Evolutionary conservation across 495 filamentous ascomycete species (phyloP).

Genomic region (Penicillium taxi): DNA sequence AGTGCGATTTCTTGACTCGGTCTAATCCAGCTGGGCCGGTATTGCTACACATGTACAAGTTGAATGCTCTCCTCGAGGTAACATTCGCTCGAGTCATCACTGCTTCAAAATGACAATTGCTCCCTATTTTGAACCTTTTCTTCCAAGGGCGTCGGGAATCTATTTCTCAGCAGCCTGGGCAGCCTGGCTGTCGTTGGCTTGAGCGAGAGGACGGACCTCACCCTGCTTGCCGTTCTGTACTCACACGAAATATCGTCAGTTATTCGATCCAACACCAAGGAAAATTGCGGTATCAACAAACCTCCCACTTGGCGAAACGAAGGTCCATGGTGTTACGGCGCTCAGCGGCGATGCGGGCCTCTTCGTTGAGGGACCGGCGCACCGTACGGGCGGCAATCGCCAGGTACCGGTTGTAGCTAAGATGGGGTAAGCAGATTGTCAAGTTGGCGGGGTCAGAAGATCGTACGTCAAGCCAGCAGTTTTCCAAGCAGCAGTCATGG

Average conservation of each 20-base stretch:
- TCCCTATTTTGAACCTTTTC: slow-evolving; percentile 7
- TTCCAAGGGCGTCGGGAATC: slow-evolving; percentile 9
- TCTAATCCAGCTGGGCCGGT: slow-evolving; percentile 18
- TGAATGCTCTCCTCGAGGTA: slow-evolving; percentile 18
- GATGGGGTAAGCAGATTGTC: slow-evolving; percentile 24
- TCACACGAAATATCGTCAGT: slow-evolving; percentile 19
- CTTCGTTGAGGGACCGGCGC: slow-evolving; percentile 90
- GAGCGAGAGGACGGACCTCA: slow-evolving; percentile 65
- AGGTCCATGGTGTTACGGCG: slow-evolving; percentile 84
- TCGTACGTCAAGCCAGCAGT: slow-evolving; percentile 89
- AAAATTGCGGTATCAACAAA: slow-evolving; percentile 30
- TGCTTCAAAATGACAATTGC: slow-evolving; percentile 16
- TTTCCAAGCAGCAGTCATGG: slow-evolving; percentile 99
- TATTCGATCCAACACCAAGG: neutral
- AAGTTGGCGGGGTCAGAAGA: neutral
- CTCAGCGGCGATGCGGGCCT: slow-evolving; percentile 76
- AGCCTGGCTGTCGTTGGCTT: slow-evolving; percentile 60
- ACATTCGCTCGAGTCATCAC: slow-evolving; percentile 6
- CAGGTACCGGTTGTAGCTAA: slow-evolving; percentile 49
- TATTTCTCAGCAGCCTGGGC: slow-evolving; percentile 40
- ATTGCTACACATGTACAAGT: slow-evolving; percentile 43
- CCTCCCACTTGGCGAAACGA: slow-evolving; percentile 93
- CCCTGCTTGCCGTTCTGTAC: slow-evolving; percentile 92
- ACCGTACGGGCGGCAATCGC: slow-evolving; percentile 49
- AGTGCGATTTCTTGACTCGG: slow-evolving; percentile 25